Base-by-base conservation (phyloP, 148 eudicot species). In the Diospyros lotus region DNA sequence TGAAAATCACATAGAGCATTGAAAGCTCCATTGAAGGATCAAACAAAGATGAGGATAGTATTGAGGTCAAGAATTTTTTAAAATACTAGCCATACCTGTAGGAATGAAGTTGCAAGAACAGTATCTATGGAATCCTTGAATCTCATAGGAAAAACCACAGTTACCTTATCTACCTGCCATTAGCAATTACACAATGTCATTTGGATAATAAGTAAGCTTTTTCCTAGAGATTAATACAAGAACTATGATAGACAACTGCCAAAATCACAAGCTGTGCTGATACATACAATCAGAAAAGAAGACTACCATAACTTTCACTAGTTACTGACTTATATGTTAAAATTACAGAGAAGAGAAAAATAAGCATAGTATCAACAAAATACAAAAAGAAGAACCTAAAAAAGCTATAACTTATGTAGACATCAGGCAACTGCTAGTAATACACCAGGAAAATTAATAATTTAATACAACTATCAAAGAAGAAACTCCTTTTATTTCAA, bases 101-200 rank as follows among this genome's bases (percentile, higher is more conserved):
- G 82, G 88, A 95, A 95, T 76, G 97, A 92, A 62, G 91, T 88
- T 54, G 94, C 99, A 61, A 95, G 89, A 82, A 80, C 77, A 63
- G 83, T 89, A 77, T 95, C 99, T 40, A 82, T 77, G 41, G 96
- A 86, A 86, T 95, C 99, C 76, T 88, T 95, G 85, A 95, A 95
- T 78, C 94, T 85, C 97, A 95, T 95, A 40, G 99, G 99, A 84
- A 86, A 89, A 63, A 95, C 79, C 61, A 93, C 87, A 15, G 91
- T 95, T 80, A 88, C 93, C 81, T 89, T 92, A 10, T 88, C 94
- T 45, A 74, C 86, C 99, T 95, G 90, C 86, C 82, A 85, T 40
- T 73, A 77, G 52, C 69, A 71, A 54, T 10, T 14, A 62, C 66
- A 80, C 67, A 38, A 72, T 60, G 56, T 59, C 58, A 76, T 40